Base-by-base conservation (phyloP, 768 basidiomycete genomes). In the Trametes cinnabarina region DNA sequence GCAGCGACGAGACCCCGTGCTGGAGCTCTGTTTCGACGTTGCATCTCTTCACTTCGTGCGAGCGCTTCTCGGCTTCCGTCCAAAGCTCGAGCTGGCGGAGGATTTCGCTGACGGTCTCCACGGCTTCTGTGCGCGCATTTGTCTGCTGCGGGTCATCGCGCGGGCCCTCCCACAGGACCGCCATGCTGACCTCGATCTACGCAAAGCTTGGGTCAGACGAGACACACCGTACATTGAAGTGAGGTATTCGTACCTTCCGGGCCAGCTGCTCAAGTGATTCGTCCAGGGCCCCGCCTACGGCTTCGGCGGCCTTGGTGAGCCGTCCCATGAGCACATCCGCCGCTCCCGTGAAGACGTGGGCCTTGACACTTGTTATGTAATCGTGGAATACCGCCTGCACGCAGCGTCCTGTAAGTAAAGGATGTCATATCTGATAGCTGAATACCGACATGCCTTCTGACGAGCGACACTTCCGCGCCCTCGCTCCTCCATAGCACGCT, bases 111-210 rank as follows among this genome's bases (percentile, higher is more conserved):
- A 79, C 73, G 5, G 72, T 64, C 19, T 73, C 68, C 48, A 82
- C 68, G 15, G 79, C 70, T 22, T 73, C 69, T n/a, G 66, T 60
- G 32, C 82, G 75, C 4, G 72, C 71, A 50, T 58, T 69, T 41
- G 73, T 67, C 66, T 84, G 82, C 28, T 67, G 66, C 10, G 79
- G 79, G 67, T 78, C 77, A 60, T 84, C 81, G 30, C 72, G 73
- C 3, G 73, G 66, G 20, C 75, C 79, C 66, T 85, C 83, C 84
- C 84, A 86, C 8, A 86, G 76, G 7, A 85, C 79, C 9, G 83
- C 75, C 55, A 86, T 61, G 63, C 76, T 82, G 61, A 84, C 82
- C 69, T 82, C 81, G 44, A 81, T 68, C 78, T 80, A 20, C 34
- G 55, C 28, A 60, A 65, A 48, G 37, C 66, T 61, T 62, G 32